phyloP scores from a whole-genome alignment of 2,329 filamentous ascomycete genomes.

The Ceratocystis destructans region DNA sequence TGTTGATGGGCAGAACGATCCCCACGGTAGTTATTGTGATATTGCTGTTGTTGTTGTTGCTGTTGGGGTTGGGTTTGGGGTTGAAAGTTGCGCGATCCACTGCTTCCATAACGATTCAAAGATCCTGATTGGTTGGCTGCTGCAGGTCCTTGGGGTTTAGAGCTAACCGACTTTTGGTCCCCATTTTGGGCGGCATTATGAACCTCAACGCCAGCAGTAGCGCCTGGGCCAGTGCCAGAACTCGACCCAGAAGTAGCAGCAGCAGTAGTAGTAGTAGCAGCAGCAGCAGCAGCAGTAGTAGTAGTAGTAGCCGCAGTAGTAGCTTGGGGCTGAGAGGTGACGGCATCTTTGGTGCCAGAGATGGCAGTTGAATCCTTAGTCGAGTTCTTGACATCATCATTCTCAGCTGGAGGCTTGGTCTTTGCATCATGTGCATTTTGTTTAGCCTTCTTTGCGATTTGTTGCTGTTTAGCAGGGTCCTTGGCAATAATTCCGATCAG shows the following conservation, averaged over 20 bases:
- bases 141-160: slow-evolving; percentile 29
- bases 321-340: background rate
- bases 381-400: slow-evolving; percentile 36
- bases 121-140: slow-evolving; percentile 36
- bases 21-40: slow-evolving; percentile 9
- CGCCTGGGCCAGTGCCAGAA: background rate
- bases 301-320: slow-evolving; percentile 25
- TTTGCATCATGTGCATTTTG: slow-evolving; percentile 32
- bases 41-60: slow-evolving; percentile 7
- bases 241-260: slow-evolving; percentile 23
- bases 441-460: slow-evolving; percentile 66
- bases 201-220: background rate
- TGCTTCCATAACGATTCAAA: slow-evolving; percentile 30
- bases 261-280: slow-evolving; percentile 22
- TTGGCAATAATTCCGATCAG: slow-evolving; percentile 92
- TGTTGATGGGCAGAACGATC: slow-evolving; percentile 8
- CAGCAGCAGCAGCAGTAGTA: slow-evolving; percentile 25
- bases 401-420: slow-evolving; percentile 20
- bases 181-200: background rate
- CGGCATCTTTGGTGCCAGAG: slow-evolving; percentile 4
- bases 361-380: slow-evolving; percentile 28
- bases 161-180: slow-evolving; percentile 7
- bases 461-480: slow-evolving; percentile 83
- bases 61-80: background rate
- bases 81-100: slow-evolving; percentile 31